A percentile compares a stretch with the other conserved stretches of the same genome.
Conservation (phyloP, 768 basidiomycete genomes). For the Boletus barrowsii region DNA sequence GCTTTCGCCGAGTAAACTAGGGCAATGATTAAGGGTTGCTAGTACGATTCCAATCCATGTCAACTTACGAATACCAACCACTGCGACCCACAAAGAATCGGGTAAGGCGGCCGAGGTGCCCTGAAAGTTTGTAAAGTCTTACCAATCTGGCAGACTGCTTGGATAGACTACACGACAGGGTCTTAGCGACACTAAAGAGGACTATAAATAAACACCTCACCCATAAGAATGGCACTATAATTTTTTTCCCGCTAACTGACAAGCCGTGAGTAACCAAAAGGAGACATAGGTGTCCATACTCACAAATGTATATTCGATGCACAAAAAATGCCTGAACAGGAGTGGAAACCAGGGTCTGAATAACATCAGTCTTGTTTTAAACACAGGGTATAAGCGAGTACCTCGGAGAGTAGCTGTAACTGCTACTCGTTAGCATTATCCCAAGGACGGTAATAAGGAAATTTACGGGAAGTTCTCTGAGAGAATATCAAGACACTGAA, state of each 20-base stretch:
- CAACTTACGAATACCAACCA: too few species aligned
- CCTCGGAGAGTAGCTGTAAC: not conserved
- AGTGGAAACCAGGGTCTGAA: not conserved
- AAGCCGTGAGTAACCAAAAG: not conserved
- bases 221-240: not conserved
- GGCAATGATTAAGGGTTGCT: too few species aligned
- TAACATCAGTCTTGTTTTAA: not conserved
- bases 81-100: too few species aligned
- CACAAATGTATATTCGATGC: slow-evolving; percentile 1
- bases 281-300: not conserved
- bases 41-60: too few species aligned
- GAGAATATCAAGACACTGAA: not conserved
- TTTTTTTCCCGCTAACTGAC: not conserved
- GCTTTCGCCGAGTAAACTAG: too few species aligned
- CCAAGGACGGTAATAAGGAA: not conserved
- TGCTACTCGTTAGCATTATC: not conserved
- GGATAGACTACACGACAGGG: not conserved
- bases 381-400: not conserved
- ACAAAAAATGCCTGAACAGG: not conserved
- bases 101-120: too few species aligned
- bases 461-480: slow-evolving; percentile 8
- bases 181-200: not conserved
- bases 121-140: not conserved
- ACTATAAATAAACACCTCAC: not conserved
- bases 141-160: not conserved